Conservation (phyloP, 2,329 filamentous ascomycete genomes). For the Pseudocercospora eumusae region DNA sequence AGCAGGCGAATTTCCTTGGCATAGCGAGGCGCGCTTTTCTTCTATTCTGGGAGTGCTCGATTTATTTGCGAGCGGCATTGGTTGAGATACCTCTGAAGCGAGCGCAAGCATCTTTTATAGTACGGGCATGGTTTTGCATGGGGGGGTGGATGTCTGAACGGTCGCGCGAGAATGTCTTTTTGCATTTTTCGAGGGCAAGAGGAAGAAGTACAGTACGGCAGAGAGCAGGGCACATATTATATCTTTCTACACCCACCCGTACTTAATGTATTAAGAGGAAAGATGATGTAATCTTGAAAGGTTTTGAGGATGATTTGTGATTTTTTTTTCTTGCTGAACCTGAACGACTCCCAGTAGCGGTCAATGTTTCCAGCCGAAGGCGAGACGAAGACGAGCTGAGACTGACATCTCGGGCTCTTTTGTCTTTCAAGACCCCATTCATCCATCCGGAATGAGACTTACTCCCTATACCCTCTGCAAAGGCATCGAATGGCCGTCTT, state of each 20-base stretch:
- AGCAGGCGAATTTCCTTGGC: slow-evolving; percentile 9
- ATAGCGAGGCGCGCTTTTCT: slow-evolving; percentile 16
- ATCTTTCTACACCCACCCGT: background rate
- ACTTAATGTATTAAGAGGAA: background rate
- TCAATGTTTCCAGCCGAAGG: too few relatives aligned
- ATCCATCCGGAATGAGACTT: too few relatives aligned
- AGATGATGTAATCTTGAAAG: background rate
- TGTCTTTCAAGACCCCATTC: too few relatives aligned
- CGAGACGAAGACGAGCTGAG: too few relatives aligned
- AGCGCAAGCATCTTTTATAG: slow-evolving; percentile 9
- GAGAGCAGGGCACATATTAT: background rate
- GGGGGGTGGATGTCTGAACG: background rate
- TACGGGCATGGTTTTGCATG: background rate
- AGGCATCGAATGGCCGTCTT: too few relatives aligned
- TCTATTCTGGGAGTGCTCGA: background rate
- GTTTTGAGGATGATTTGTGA: too few relatives aligned
- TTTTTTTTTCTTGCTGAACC: too few relatives aligned
- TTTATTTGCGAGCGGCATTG: slow-evolving; percentile 8
- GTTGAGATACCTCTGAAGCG: slow-evolving; percentile 22
- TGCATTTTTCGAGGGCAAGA: background rate
- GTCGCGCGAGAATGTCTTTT: background rate
- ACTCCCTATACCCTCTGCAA: too few relatives aligned
- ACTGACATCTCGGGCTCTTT: too few relatives aligned
- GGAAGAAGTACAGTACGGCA: background rate
- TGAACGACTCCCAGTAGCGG: too few relatives aligned